Conservation (phyloP, 1,139 yeast genomes). For the Eremothecium cymbalariae region DNA sequence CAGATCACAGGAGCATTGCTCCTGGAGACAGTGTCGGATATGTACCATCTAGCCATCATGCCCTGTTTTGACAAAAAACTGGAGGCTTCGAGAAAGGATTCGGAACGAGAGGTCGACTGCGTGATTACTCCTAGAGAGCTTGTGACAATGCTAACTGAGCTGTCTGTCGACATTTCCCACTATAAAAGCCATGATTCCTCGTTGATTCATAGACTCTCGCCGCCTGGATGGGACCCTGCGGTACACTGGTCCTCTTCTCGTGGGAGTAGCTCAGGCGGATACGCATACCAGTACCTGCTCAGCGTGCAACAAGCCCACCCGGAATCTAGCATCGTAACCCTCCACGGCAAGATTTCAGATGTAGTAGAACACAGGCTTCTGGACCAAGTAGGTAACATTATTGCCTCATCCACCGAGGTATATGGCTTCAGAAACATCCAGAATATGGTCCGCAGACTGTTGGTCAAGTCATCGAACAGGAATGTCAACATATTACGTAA, state of each 20-base stretch:
- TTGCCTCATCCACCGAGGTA: slow-evolving; percentile 68
- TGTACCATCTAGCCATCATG: slow-evolving; percentile 83
- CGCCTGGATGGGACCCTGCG: slow-evolving; percentile 30
- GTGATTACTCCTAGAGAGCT: slow-evolving; percentile 89
- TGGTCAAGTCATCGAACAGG: slow-evolving; percentile 25
- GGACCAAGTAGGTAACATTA: slow-evolving; percentile 29
- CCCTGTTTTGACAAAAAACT: slow-evolving; percentile 96
- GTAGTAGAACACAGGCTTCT: slow-evolving; percentile 59
- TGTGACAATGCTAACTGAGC: slow-evolving; percentile 58
- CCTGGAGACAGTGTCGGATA: slow-evolving; percentile 39
- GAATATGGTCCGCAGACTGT: slow-evolving; percentile 75
- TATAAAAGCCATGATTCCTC: slow-evolving; percentile 24
- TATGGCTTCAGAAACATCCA: slow-evolving; percentile 94
- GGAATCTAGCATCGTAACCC: slow-evolving; percentile 23
- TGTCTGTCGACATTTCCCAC: slow-evolving; percentile 36
- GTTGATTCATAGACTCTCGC: slow-evolving; percentile 16
- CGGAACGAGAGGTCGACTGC: slow-evolving; percentile 70
- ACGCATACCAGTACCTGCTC: slow-evolving; percentile 53
- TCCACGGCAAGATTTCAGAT: slow-evolving; percentile 68
- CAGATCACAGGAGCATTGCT: slow-evolving; percentile 80
- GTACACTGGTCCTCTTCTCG: slow-evolving; percentile 59
- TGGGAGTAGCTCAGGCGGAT: slow-evolving; percentile 91
- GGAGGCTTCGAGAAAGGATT: slow-evolving; percentile 84
- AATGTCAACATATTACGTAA: slow-evolving; percentile 15
- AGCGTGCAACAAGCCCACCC: slow-evolving; percentile 30